Evolutionary conservation across 2,329 filamentous ascomycete genomes (phyloP).

Genomic region (Tothia fuscella): DNA sequence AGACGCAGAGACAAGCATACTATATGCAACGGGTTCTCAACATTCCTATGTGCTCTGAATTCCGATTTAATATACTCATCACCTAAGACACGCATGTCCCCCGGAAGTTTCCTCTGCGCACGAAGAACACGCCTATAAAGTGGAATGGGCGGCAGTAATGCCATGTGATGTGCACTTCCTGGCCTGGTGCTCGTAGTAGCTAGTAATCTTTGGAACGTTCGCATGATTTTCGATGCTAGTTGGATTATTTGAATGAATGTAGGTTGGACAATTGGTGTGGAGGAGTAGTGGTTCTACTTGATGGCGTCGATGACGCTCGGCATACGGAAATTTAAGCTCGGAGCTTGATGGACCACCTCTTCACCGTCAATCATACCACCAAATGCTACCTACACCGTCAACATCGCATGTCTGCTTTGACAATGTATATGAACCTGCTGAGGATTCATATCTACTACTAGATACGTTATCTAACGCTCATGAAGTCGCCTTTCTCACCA

Average conservation of each 20-base stretch:
- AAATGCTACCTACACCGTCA: conserved; percentile 85
- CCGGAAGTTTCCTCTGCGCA: conserved; percentile 65
- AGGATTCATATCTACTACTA: conserved; percentile 89
- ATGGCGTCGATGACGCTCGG: no score
- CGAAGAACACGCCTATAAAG: conserved; percentile 82
- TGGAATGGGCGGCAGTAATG: conserved; percentile 74
- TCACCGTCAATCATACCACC: neutral
- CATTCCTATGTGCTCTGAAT: conserved; percentile 68
- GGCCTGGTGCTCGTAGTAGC: conserved; percentile 21
- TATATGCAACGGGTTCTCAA: conserved; percentile 87
- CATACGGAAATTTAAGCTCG: no score
- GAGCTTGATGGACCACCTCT: no score
- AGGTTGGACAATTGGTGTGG: neutral
- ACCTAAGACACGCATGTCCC: conserved; percentile 67
- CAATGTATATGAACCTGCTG: conserved; percentile 85
- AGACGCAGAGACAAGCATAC: conserved; percentile 38
- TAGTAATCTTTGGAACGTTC: conserved; percentile 19
- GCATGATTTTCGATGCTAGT: conserved; percentile 18
- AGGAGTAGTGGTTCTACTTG: no score
- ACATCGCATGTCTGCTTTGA: conserved; percentile 85
- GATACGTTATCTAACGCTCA: conserved; percentile 69
- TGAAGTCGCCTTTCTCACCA: conserved; percentile 57
- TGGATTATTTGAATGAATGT: neutral
- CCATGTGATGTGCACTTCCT: conserved; percentile 36
- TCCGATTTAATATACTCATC: conserved; percentile 91